A percentile compares a stretch with the other conserved stretches of the same genome.
These are phyloP conservation scores for Lipomyces orientalis DNA, from an alignment of 805 yeast species.

Conservation along the genomic window DNA sequence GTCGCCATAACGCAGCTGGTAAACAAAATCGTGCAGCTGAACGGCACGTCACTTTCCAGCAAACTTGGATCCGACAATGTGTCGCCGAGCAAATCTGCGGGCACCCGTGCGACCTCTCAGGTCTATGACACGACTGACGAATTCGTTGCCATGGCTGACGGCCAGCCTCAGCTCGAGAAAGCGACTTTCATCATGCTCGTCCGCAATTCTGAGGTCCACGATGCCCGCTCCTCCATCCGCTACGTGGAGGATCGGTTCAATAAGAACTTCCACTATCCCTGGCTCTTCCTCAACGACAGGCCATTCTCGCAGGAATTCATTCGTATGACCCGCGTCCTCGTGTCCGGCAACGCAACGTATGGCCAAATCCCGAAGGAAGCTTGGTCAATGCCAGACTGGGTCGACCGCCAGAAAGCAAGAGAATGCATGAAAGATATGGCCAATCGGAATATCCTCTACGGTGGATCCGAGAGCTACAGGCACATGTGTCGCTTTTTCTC, in stretches of 20 bases:
- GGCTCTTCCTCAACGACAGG: constrained; percentile 77
- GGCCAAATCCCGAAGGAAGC: constrained; percentile 65
- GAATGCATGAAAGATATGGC: constrained; percentile 54
- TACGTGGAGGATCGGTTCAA: constrained; percentile 73
- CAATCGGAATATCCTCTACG: constrained; percentile 58
- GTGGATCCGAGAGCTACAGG: constrained; percentile 64
- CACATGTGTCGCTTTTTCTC: constrained; percentile 84
- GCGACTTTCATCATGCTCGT: constrained; percentile 76
- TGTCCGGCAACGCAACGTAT: constrained; percentile 67
- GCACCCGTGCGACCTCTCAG: too few species aligned
- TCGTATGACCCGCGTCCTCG: constrained; percentile 52
- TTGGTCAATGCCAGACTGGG: constrained; percentile 62
- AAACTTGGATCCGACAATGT: too few species aligned
- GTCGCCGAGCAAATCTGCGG: too few species aligned
- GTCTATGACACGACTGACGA: too few species aligned
- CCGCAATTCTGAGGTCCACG: constrained; percentile 66
- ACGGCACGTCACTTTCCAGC: not conserved
- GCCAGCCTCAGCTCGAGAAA: constrained; percentile 42
- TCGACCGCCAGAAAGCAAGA: constrained; percentile 59
- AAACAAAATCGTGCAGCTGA: too few species aligned
- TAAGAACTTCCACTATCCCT: constrained; percentile 66
- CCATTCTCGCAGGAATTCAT: constrained; percentile 64
- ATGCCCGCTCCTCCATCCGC: constrained; percentile 61
- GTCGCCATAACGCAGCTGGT: not conserved
- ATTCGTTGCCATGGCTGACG: not conserved